Evolutionary conservation across 306 rosid species (phyloP).

Genomic region (Prosopis cineraria): DNA sequence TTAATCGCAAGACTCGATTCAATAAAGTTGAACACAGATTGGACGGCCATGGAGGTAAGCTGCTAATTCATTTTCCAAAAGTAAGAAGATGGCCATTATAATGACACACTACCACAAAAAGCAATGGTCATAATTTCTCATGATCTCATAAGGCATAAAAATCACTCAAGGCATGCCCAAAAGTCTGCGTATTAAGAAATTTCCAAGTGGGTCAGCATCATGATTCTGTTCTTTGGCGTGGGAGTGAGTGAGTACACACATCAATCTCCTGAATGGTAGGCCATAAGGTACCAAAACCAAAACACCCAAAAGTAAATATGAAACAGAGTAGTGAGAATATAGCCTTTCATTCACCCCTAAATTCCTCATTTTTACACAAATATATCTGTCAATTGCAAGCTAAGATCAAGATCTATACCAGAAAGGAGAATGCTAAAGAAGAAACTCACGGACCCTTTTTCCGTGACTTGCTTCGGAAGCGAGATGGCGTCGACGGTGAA

Average conservation of each 20-base stretch:
- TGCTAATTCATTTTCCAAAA: slow-evolving; percentile 34
- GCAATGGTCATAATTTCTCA: slow-evolving; percentile 36
- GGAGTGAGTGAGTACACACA: slow-evolving; percentile 3
- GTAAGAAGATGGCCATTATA: slow-evolving; percentile 24
- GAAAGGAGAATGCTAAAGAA: slow-evolving; percentile 1
- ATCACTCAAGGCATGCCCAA: slow-evolving; percentile 41
- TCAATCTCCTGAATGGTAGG: slow-evolving; percentile 35
- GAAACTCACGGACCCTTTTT: slow-evolving; percentile 57
- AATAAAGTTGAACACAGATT: slow-evolving; percentile 38
- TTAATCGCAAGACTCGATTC: slow-evolving; percentile 37
- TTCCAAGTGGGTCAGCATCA: slow-evolving; percentile 31
- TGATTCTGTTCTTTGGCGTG: slow-evolving; percentile 9
- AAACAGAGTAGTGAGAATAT: slow-evolving; percentile 26
- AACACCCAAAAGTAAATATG: slow-evolving; percentile 4
- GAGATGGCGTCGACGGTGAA: slow-evolving; percentile 76
- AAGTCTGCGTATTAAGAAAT: slow-evolving; percentile 42
- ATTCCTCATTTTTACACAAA: slow-evolving; percentile 30
- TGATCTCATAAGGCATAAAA: slow-evolving; percentile 40
- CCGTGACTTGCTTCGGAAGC: slow-evolving; percentile 63
- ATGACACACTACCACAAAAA: slow-evolving; percentile 28
- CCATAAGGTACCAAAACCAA: slow-evolving; percentile 29
- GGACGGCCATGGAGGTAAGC: slow-evolving; percentile 35
- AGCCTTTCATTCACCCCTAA: slow-evolving; percentile 26
- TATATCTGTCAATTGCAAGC: slow-evolving; percentile 29
- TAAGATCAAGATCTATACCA: slow-evolving; percentile 1